phyloP scores from a whole-genome alignment of 768 basidiomycete species.

The Psilocybe sp. region DNA sequence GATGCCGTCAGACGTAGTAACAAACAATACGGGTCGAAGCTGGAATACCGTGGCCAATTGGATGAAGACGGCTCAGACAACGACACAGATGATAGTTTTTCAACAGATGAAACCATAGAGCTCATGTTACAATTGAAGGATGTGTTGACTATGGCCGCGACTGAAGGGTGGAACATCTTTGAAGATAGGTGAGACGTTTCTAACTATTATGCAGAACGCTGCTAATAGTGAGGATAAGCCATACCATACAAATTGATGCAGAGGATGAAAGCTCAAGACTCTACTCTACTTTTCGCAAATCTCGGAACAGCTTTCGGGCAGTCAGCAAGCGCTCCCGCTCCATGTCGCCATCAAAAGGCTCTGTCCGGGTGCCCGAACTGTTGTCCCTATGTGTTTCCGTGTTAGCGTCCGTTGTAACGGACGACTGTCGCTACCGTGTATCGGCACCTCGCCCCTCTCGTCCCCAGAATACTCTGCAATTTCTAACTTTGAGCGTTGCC shows the following conservation, averaged over 20 bases:
- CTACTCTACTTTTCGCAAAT: constrained; percentile 43
- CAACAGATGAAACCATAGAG: constrained; percentile 64
- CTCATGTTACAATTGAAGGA: constrained; percentile 64
- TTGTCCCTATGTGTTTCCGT: constrained; percentile 58
- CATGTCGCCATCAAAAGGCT: constrained; percentile 36
- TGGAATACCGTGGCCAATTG: constrained; percentile 8
- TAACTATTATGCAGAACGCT: not conserved
- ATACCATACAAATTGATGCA: constrained; percentile 2
- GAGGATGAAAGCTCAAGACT: constrained; percentile 23
- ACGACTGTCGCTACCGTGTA: constrained; percentile 71
- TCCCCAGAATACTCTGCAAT: constrained; percentile 78
- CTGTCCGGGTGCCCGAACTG: constrained; percentile 45
- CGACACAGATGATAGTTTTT: constrained; percentile 43
- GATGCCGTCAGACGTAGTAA: constrained; percentile 35
- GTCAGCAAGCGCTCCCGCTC: constrained; percentile 48
- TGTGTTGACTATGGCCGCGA: constrained; percentile 50
- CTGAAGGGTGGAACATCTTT: constrained; percentile 63
- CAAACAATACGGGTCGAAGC: constrained; percentile 17
- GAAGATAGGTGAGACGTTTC: constrained; percentile 32
- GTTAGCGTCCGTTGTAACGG: constrained; percentile 60
- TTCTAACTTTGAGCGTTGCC: constrained; percentile 68
- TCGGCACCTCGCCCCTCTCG: constrained; percentile 55
- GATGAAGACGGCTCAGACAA: constrained; percentile 48
- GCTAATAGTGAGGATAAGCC: not conserved
- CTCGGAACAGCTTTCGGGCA: constrained; percentile 40